phyloP scores from a whole-genome alignment of 2,329 filamentous ascomycete genomes.

The Diaporthe sp. region DNA sequence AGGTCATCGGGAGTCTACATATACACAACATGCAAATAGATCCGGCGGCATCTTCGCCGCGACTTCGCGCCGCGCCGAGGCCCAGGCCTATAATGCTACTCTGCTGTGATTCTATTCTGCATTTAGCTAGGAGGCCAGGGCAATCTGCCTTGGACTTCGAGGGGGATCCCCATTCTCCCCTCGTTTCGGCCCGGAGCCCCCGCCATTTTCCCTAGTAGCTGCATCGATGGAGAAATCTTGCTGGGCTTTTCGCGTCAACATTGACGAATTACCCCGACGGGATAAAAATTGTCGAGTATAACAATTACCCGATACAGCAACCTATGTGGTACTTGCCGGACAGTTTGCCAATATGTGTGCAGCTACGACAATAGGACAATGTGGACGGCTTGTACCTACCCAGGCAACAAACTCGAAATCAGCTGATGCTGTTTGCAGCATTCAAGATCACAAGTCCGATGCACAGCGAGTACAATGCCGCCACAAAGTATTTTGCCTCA shows the following conservation, averaged over 20 bases:
- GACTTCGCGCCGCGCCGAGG: constrained; percentile 6
- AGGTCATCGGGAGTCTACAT: not conserved
- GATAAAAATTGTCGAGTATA: not conserved
- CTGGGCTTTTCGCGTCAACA: constrained; percentile 9
- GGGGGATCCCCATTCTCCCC: constrained; percentile 1
- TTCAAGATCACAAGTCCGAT: not conserved
- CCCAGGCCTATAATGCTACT: constrained; percentile 18
- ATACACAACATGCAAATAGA: not conserved
- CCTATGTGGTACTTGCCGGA: not conserved
- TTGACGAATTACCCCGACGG: constrained; percentile 12
- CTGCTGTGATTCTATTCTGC: constrained; percentile 13
- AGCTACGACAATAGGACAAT: not conserved
- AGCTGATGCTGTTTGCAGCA: not conserved
- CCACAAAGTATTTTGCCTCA: not conserved
- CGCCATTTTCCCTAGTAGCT: not conserved
- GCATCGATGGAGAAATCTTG: constrained; percentile 18
- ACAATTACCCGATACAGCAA: not conserved
- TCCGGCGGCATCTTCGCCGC: constrained; percentile 18
- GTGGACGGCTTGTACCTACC: not conserved
- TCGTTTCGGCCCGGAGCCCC: constrained; percentile 15
- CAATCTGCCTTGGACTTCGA: not conserved
- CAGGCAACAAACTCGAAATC: not conserved
- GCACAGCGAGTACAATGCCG: not conserved
- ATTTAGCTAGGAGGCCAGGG: not conserved
- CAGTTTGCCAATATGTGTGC: not conserved